Conservation (phyloP, 2,329 filamentous ascomycete genomes). For the Chrysosporium keratinophilum region DNA sequence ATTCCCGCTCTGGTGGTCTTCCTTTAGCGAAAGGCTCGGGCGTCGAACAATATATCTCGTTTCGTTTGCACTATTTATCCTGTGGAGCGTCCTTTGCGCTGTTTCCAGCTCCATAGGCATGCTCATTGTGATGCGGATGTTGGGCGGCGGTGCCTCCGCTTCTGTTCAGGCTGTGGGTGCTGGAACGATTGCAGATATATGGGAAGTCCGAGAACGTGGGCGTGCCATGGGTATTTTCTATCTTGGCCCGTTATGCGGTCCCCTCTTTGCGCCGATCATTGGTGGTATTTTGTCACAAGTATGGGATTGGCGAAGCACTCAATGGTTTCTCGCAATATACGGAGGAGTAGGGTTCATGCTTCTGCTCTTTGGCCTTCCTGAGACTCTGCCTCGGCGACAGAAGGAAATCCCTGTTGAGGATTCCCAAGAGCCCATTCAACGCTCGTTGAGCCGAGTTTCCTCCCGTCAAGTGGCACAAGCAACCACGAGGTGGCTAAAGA, state of each 20-base stretch:
- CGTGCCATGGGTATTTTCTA: slow-evolving; percentile 77
- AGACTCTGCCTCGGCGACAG: slow-evolving; percentile 29
- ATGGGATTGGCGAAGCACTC: slow-evolving; percentile 64
- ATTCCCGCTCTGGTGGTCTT: slow-evolving; percentile 79
- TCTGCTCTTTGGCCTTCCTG: slow-evolving; percentile 37
- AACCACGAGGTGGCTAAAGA: slow-evolving; percentile 44
- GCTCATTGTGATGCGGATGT: slow-evolving; percentile 65
- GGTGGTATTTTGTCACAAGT: slow-evolving; percentile 60
- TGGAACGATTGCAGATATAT: slow-evolving; percentile 72
- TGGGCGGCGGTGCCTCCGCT: slow-evolving; percentile 65
- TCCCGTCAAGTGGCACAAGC: slow-evolving; percentile 53
- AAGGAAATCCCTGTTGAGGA: neutral
- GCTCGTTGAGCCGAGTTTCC: slow-evolving; percentile 43
- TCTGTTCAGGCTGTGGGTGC: slow-evolving; percentile 75
- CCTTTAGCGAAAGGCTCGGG: slow-evolving; percentile 61
- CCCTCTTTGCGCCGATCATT: slow-evolving; percentile 64
- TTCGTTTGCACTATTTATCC: slow-evolving; percentile 60
- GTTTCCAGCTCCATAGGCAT: slow-evolving; percentile 60
- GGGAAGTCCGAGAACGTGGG: slow-evolving; percentile 62
- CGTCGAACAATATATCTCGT: slow-evolving; percentile 67
- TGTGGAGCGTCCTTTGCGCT: slow-evolving; percentile 61
- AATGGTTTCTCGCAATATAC: slow-evolving; percentile 68
- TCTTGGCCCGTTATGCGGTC: slow-evolving; percentile 64
- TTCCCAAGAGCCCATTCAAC: slow-evolving; percentile 17
- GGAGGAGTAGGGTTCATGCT: slow-evolving; percentile 42